A percentile compares a stretch with the other conserved stretches of the same genome.
Evolutionary conservation across 352 stramenopile genomes (phyloP).

Genomic region (Pythium sukuiense): DNA sequence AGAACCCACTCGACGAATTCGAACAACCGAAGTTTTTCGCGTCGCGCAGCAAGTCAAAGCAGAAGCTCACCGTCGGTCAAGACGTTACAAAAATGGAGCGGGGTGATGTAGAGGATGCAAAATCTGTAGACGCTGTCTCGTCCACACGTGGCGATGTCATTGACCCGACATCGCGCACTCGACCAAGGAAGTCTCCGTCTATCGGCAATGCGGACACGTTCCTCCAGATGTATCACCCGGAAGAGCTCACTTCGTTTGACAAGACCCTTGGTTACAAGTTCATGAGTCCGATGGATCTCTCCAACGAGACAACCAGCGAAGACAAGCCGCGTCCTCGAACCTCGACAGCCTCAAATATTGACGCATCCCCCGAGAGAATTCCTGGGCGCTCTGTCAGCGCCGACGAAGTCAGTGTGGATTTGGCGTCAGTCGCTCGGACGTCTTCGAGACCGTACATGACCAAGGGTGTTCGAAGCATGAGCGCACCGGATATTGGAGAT

Average conservation of each 20-base stretch:
- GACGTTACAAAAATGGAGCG: neutral
- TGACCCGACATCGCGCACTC: neutral
- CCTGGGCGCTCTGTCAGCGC: conserved; percentile 29
- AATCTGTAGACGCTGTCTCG: neutral
- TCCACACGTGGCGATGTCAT: neutral
- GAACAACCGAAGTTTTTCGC: conserved; percentile 34
- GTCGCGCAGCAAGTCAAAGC: neutral
- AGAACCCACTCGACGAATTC: conserved; percentile 73
- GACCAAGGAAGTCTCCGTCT: conserved; percentile 16
- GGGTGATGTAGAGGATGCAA: neutral
- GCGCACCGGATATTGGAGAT: conserved; percentile 67
- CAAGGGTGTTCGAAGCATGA: conserved; percentile 66
- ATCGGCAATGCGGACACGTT: conserved; percentile 69
- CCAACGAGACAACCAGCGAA: conserved; percentile 53
- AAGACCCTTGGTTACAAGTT: conserved; percentile 87
- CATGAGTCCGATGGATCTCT: conserved; percentile 82
- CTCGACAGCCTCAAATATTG: conserved; percentile 42
- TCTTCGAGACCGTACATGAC: conserved; percentile 32
- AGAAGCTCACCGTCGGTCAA: neutral
- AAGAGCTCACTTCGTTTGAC: conserved; percentile 85
- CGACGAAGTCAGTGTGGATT: conserved; percentile 50
- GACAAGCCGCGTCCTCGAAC: conserved; percentile 36
- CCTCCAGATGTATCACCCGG: conserved; percentile 81
- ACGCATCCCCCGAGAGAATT: conserved; percentile 8
- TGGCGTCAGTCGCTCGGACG: conserved; percentile 24